Evolutionary conservation across 129 eudicot species (phyloP).

Genomic region (Flaveria robusta): DNA sequence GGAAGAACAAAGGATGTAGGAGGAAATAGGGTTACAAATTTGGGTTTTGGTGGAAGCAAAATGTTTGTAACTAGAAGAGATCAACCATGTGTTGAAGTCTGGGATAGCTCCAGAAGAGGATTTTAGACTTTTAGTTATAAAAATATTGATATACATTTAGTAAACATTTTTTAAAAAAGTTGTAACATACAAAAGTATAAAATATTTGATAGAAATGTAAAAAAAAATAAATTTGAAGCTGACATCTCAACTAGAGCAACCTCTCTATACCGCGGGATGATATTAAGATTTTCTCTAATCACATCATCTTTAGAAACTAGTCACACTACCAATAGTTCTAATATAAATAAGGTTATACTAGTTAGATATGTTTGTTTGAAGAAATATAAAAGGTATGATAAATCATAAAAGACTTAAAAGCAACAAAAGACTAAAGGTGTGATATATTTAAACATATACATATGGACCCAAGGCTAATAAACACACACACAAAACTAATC

Average conservation of each 20-base stretch:
- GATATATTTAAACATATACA: background rate
- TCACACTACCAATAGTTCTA: too few relatives aligned
- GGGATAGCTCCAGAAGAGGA: conserved; percentile 71
- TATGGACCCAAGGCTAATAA: background rate
- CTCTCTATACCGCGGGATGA: too few relatives aligned
- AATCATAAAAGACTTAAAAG: too few relatives aligned
- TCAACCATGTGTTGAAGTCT: conserved; percentile 73
- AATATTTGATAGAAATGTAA: too few relatives aligned
- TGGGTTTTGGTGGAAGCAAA: conserved; percentile 77
- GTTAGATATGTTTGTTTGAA: too few relatives aligned
- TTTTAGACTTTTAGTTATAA: conserved; percentile 20
- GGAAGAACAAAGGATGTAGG: conserved; percentile 73
- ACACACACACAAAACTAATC: background rate
- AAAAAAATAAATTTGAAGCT: too few relatives aligned
- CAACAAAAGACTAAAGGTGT: too few relatives aligned
- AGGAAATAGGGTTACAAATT: conserved; percentile 55
- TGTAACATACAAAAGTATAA: background rate
- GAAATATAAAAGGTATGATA: too few relatives aligned
- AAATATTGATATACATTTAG: background rate
- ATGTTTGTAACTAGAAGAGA: conserved; percentile 83
- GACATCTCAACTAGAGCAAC: too few relatives aligned
- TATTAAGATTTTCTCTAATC: too few relatives aligned
- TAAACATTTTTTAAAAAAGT: background rate
- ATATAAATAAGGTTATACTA: too few relatives aligned
- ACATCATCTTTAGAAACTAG: too few relatives aligned